These are phyloP conservation scores for Gliomastix tumulicola DNA, from an alignment of 2,329 filamentous ascomycete genomes.

Conservation along the genomic window DNA sequence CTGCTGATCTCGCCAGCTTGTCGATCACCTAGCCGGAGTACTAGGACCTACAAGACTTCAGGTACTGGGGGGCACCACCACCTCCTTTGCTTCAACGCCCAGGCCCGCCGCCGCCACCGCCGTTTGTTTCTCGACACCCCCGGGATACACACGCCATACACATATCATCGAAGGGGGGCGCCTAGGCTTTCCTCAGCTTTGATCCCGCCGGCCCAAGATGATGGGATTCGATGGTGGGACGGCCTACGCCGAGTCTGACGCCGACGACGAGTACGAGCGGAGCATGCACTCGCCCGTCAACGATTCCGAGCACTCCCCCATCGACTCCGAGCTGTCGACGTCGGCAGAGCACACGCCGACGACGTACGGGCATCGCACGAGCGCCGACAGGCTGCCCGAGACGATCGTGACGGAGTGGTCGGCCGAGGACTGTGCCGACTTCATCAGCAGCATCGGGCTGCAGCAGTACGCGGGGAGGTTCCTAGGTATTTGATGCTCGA, in stretches of 20 bases:
- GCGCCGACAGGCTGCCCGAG: constrained; percentile 61
- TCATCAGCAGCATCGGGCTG: constrained; percentile 71
- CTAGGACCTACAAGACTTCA: too few relatives aligned
- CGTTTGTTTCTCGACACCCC: too few relatives aligned
- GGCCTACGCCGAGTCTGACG: constrained; percentile 72
- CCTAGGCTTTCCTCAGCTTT: too few relatives aligned
- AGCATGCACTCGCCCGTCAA: constrained; percentile 62
- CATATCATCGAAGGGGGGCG: too few relatives aligned
- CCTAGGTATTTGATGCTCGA: constrained; percentile 63
- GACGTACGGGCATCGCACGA: constrained; percentile 62
- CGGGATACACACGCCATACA: too few relatives aligned
- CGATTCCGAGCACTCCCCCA: constrained; percentile 63
- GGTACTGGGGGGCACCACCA: too few relatives aligned
- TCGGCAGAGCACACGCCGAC: constrained; percentile 71
- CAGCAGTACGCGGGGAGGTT: constrained; percentile 78
- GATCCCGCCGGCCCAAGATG: constrained; percentile 14
- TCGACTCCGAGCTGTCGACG: constrained; percentile 65
- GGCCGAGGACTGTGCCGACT: constrained; percentile 84
- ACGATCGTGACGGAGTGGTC: constrained; percentile 76
- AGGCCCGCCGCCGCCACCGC: too few relatives aligned
- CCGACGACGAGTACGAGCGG: constrained; percentile 78
- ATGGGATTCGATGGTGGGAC: constrained; percentile 61
- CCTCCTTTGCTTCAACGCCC: neutral
- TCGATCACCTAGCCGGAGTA: too few relatives aligned
- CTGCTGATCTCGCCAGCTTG: too few relatives aligned